These are phyloP conservation scores for Santalum album DNA, from an alignment of 164 flowering plant species.

Conservation along the genomic window DNA sequence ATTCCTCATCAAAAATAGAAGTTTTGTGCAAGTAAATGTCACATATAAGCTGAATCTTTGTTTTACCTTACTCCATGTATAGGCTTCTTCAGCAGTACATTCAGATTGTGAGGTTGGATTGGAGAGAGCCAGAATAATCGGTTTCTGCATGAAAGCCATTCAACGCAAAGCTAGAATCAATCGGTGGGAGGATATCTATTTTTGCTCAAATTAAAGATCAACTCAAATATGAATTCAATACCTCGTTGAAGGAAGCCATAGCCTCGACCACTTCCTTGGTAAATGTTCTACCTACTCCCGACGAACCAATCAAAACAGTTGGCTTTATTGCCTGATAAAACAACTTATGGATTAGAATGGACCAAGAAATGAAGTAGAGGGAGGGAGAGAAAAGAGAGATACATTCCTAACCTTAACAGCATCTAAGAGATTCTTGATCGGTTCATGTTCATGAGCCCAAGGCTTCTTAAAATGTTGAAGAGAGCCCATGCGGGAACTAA, in stretches of 20 bases:
- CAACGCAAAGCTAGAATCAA: not conserved
- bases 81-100: conserved; percentile 1
- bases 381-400: too few relatives aligned
- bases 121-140: not conserved
- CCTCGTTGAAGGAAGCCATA: conserved; percentile 57
- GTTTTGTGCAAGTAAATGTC: not conserved
- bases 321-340: conserved; percentile 41
- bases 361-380: not conserved
- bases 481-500: conserved; percentile 64
- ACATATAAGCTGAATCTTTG: not conserved
- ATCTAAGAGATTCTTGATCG: conserved; percentile 52
- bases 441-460: conserved; percentile 98
- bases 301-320: conserved; percentile 54
- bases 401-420: conserved; percentile 96
- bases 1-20: not conserved
- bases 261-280: conserved; percentile 56
- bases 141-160: not conserved
- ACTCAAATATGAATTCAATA: conserved; percentile 6
- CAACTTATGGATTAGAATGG: not conserved
- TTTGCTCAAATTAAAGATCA: not conserved
- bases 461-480: conserved; percentile 95
- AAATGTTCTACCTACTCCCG: conserved; percentile 50
- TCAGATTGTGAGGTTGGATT: conserved; percentile 5
- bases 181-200: too few relatives aligned
- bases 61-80: not conserved